Percentiles rank a stretch among this genome's conserved stretches.
phyloP scores from a whole-genome alignment of 73 alveolate genomes.

The Tetrahymena malaccensis region DNA sequence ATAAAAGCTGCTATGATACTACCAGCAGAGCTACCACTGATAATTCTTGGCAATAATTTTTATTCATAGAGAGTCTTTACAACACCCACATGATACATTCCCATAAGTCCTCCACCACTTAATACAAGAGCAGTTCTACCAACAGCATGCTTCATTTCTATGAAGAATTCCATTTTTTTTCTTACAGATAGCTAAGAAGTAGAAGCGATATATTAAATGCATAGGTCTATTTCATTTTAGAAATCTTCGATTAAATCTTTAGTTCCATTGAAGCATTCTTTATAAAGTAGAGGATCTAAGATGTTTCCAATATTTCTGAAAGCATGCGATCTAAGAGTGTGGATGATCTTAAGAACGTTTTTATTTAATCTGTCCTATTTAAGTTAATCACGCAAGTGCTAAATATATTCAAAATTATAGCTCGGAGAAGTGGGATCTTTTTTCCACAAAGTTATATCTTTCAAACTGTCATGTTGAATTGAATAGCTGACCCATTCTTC shows the following conservation, averaged over 20 bases:
- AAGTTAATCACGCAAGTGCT: not conserved
- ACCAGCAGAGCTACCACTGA: slow-evolving; percentile 79
- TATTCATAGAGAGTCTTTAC: slow-evolving; percentile 52
- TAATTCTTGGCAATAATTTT: slow-evolving; percentile 55
- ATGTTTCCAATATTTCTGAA: slow-evolving; percentile 55
- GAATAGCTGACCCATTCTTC: not conserved
- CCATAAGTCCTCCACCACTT: slow-evolving; percentile 67
- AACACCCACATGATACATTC: slow-evolving; percentile 63
- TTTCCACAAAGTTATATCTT: not conserved
- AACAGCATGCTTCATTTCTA: slow-evolving; percentile 54
- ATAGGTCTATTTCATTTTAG: slow-evolving; percentile 43
- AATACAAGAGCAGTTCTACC: slow-evolving; percentile 69
- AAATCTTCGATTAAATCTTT: slow-evolving; percentile 53
- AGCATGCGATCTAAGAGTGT: slow-evolving; percentile 20
- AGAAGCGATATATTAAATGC: slow-evolving; percentile 28
- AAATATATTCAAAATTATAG: not conserved
- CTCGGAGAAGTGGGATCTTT: not conserved
- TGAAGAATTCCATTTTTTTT: slow-evolving; percentile 45
- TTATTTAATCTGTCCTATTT: not conserved
- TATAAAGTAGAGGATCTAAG: slow-evolving; percentile 45
- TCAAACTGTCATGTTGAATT: not conserved
- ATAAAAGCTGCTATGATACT: slow-evolving; percentile 49
- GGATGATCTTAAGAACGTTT: not conserved
- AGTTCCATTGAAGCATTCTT: slow-evolving; percentile 53
- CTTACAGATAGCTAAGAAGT: slow-evolving; percentile 18